Conservation (phyloP, 2,329 filamentous ascomycete species). For the Penicillium rolfsii region DNA sequence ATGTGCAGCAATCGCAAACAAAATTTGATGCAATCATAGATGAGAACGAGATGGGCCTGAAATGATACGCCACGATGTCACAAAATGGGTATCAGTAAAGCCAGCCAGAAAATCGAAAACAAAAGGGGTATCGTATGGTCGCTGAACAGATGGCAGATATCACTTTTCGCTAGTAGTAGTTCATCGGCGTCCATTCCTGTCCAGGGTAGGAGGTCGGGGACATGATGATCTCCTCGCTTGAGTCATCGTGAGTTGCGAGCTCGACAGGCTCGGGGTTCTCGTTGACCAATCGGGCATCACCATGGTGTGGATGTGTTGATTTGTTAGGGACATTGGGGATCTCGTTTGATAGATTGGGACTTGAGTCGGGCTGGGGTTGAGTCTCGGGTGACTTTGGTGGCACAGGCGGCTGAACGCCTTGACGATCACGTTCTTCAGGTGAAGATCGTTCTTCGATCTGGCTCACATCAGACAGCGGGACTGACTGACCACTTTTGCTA, state of each 20-base stretch:
- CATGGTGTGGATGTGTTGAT: constrained; percentile 29
- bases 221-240: constrained; percentile 53
- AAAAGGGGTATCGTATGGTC: constrained; percentile 6
- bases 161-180: constrained; percentile 16
- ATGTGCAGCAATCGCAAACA: neutral
- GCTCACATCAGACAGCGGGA: constrained; percentile 4
- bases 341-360: neutral
- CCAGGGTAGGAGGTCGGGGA: constrained; percentile 54
- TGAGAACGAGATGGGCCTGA: neutral
- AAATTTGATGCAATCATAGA: neutral
- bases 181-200: constrained; percentile 50
- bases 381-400: neutral
- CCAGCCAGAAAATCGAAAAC: neutral
- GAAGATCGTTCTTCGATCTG: neutral
- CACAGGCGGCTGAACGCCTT: neutral
- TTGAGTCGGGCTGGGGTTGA: neutral
- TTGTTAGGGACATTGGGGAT: constrained; percentile 14
- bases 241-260: constrained; percentile 42
- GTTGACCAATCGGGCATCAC: constrained; percentile 29
- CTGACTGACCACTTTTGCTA: constrained; percentile 4
- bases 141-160: neutral
- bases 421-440: neutral
- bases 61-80: neutral
- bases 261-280: constrained; percentile 36
- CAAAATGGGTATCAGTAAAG: constrained; percentile 4